Base-by-base conservation (phyloP, 2,329 filamentous ascomycete genomes). In the Dothideomycetes sp. region DNA sequence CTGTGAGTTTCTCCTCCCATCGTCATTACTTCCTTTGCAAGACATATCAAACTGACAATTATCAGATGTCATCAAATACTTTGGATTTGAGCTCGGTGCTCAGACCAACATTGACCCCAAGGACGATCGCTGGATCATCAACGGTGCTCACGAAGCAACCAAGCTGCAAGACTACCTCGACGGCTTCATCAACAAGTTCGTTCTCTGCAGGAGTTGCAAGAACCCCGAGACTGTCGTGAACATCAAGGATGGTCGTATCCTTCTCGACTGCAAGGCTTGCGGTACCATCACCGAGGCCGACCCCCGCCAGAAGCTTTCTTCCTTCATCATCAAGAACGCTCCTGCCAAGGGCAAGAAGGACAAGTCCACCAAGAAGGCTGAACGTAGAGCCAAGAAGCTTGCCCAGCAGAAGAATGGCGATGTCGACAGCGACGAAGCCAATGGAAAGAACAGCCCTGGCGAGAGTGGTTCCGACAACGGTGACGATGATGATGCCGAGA, bases 71-170 rank as follows among this genome's bases (percentile, higher is more conserved):
- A 96, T 98, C 80, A 98, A 98, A 73, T 98, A 94, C 73, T 98
- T 98, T 59, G 91, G 91, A 55, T 96, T 98, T 63, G 91, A 98
- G 69, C 80, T 98, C 43, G 91, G 91, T 62, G 91, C 91, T 54
- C 91, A 96, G 72, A 95, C 91, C 71, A 96, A 95, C 70, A 88
- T 87, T 54, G 91, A 95, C 61, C 89, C 91, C 50, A 80, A 86
- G 56, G 89, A 96, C 63, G 91, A 98, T 63, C 91, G 91, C 62
- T 98, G 91, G 89, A 98, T 98, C 69, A 96, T 98, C 77, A 98
- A 98, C 69, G 91, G 91, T 61, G 86, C 89, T 51, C 91, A 98
- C 62, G 91, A 98, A 52, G 80, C 89, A 47, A 69, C 73, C 63
- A 96, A 96, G 73, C 82, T 98, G 36, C 91, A 98, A 72, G 91